Base-by-base conservation (phyloP, 257 asterid genomes). In the Schizonepeta tenuifolia region DNA sequence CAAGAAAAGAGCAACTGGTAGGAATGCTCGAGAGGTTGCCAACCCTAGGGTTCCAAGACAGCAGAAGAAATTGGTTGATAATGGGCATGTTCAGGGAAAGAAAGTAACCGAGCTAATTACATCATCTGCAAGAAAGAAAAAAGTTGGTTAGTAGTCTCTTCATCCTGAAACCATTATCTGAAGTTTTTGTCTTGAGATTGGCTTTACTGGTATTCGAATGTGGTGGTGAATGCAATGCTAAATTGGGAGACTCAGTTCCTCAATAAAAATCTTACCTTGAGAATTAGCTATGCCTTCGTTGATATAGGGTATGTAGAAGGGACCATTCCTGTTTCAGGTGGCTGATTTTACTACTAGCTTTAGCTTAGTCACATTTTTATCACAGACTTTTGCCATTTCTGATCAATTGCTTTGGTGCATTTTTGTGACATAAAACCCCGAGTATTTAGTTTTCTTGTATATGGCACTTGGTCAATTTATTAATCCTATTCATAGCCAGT, bases 71-170 rank as follows among this genome's bases (percentile, higher is more conserved):
- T 53, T 75, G 44, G 86, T 84, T 17, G 88, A 86, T 76, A 86
- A 86, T 74, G 83, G 69, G 75, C 90, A 86, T 58, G 82, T 84
- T 40, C 89, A 86, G 78, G 79, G 88, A 53, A 91, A 89, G 79
- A 86, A 85, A 75, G 95, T 83, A 63, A 41, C 91, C 9, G 98
- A 90, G 77, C 75, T 95, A 41, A 91, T 95, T 57, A 81, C 98
- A n/a, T 89, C 99, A 62, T 91, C 99, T 65, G 88, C 81, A 41
- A 86, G 97, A 86, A 95, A 95, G 91, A 89, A 87, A 75, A 90
- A 88, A 87, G 75, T 81, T 71, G 92, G 99, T 94, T 67, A 67
- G 86, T 74, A 24, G 67, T 26, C 62, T 68, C 26, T 59, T 70
- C 43, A 38, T n/a, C n/a, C n/a, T 1, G 66, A 67, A 76, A 10